phyloP scores from a whole-genome alignment of 805 yeast genomes.

The Kluyveromyces lactis region DNA sequence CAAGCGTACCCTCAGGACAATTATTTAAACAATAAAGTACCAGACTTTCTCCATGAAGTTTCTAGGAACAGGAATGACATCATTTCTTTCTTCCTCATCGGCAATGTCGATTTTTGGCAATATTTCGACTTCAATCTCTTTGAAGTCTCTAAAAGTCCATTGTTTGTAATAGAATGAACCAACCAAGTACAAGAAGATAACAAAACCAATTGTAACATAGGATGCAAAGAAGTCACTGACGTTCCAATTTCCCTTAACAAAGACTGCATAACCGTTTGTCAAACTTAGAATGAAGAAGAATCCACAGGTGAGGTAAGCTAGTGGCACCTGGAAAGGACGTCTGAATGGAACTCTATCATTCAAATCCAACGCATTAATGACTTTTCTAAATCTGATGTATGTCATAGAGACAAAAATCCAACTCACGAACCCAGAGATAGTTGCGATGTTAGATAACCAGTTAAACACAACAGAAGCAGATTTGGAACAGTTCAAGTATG shows the following conservation, averaged over 20 bases:
- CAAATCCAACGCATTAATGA: slow-evolving; percentile 41
- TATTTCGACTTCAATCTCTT: slow-evolving; percentile 9
- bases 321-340: slow-evolving; percentile 45
- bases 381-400: slow-evolving; percentile 52
- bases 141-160: slow-evolving; percentile 7
- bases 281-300: slow-evolving; percentile 41
- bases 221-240: slow-evolving; percentile 56
- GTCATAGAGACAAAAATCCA: slow-evolving; percentile 45
- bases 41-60: slow-evolving; percentile 11
- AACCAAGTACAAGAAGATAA: slow-evolving; percentile 36
- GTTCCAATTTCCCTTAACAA: slow-evolving; percentile 37
- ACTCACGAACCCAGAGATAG: slow-evolving; percentile 51
- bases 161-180: slow-evolving; percentile 8
- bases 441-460: slow-evolving; percentile 56
- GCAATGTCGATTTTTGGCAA: slow-evolving; percentile 12
- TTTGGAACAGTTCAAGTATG: slow-evolving; percentile 45
- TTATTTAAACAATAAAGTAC: slow-evolving; percentile 3
- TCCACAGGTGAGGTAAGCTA: slow-evolving; percentile 43
- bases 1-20: no score
- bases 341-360: slow-evolving; percentile 47
- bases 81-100: slow-evolving; percentile 12
- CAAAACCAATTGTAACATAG: slow-evolving; percentile 40
- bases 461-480: slow-evolving; percentile 42
- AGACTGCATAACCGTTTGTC: slow-evolving; percentile 62
- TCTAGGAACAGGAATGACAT: slow-evolving; percentile 9